phyloP scores from a whole-genome alignment of 1,284 basidiomycete species.

The Cutaneotrichosporon mucoides region DNA sequence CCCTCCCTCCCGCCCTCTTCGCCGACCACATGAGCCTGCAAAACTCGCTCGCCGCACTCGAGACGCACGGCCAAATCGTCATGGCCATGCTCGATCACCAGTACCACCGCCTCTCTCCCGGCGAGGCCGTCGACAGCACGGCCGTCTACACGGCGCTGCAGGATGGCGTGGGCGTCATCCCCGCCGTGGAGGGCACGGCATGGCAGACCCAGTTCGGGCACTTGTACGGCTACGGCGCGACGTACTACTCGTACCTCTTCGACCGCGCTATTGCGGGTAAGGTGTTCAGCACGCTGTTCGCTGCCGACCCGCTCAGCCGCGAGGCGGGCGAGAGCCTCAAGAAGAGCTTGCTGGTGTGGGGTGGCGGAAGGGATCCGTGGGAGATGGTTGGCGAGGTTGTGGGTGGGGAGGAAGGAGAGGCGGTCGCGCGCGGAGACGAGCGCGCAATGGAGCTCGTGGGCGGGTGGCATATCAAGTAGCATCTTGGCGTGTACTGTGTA shows the following conservation, averaged over 20 bases:
- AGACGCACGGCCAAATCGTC: constrained; percentile 87
- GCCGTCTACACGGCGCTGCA: constrained; percentile 61
- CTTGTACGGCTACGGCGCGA: constrained; percentile 92
- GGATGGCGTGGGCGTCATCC: constrained; percentile 69
- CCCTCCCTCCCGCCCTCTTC: constrained; percentile 63
- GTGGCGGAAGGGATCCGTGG: constrained; percentile 93
- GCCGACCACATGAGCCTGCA: constrained; percentile 43
- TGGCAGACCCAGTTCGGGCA: constrained; percentile 97
- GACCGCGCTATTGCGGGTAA: constrained; percentile 91
- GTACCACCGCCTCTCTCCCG: constrained; percentile 69
- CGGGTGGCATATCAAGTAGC: constrained; percentile 57
- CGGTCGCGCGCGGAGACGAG: constrained; percentile 59
- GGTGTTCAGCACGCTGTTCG: constrained; percentile 78
- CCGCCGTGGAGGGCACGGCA: constrained; percentile 72
- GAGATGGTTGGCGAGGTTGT: constrained; percentile 77
- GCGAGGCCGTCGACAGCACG: constrained; percentile 64
- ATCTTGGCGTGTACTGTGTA: not conserved
- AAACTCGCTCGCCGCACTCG: constrained; percentile 55
- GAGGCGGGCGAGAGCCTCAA: constrained; percentile 74
- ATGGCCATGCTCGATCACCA: constrained; percentile 84
- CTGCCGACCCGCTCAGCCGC: constrained; percentile 58
- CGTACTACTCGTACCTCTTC: constrained; percentile 96
- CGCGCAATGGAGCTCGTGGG: constrained; percentile 86
- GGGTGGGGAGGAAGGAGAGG: constrained; percentile 44
- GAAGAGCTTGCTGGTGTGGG: constrained; percentile 67